Base-by-base conservation (phyloP, 768 basidiomycete genomes). In the Phylloporus scabripes region DNA sequence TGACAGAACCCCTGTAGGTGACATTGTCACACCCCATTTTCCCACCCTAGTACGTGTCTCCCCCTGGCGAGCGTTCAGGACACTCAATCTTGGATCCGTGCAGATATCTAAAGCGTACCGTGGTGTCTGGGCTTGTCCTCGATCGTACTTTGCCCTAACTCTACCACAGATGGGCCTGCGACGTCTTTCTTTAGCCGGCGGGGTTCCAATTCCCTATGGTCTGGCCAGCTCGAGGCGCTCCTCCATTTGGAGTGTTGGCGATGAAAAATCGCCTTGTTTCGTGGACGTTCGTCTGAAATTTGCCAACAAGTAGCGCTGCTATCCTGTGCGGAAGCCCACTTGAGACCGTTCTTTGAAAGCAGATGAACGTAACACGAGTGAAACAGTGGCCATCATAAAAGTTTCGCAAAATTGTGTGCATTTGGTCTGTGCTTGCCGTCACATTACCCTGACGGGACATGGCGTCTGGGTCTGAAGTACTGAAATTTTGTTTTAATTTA, bases 351-450 rank as follows among this genome's bases (percentile, higher is more conserved):
- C 17, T 36, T 36, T 9, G n/a, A n/a, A 36, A 36, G 44, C 52
- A 53, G 52, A 38, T 45, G 47, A 21, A 43, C 4, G 34, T 17
- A 46, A 47, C 12, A 38, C 37, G 2, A 43, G 42, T 46, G 32
- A 36, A 51, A 37, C 47, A 24, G 42, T 63, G 38, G 48, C 20
- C n/a, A 50, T 53, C 17, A 9, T 48, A 53, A 49, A 48, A 58
- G 53, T 51, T 55, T 52, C 49, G 55, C 34, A 36, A 36, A 10
- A n/a, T 45, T 47, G 43, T 47, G 45, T 56, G 59, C 50, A 48
- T 63, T 61, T 61, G 58, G 58, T 55, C 51, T 49, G n/a, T n/a
- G 53, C 52, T 55, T 62, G 60, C 60, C 59, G 61, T 62, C 51
- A 62, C 61, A 56, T 63, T 49, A 62, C 61, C 61, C 45, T 63